phyloP scores from a whole-genome alignment of 352 stramenopile species.

The Pythium vanterpoolii region DNA sequence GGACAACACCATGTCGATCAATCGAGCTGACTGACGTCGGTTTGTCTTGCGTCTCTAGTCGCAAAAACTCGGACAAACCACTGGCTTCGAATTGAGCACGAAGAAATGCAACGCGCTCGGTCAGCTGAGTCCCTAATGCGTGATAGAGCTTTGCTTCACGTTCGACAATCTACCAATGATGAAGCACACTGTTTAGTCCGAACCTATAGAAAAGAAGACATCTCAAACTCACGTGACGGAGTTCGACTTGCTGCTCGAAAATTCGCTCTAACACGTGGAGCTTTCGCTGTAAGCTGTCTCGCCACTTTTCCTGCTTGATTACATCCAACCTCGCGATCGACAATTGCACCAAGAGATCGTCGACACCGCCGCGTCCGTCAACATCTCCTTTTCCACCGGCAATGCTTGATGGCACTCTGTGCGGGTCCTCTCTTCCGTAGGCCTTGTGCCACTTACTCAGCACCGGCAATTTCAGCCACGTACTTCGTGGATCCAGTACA shows the following conservation, averaged over 20 bases:
- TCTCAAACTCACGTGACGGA: slow-evolving; percentile 20
- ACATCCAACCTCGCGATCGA: slow-evolving; percentile 36
- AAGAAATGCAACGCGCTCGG: slow-evolving; percentile 13
- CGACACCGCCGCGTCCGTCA: slow-evolving; percentile 1
- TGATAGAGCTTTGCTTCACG: slow-evolving; percentile 17
- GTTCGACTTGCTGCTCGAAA: slow-evolving; percentile 27
- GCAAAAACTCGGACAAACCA: slow-evolving; percentile 6
- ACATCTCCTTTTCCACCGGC: background rate
- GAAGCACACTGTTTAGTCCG: background rate
- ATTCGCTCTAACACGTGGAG: slow-evolving; percentile 29
- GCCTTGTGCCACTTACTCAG: slow-evolving; percentile 6
- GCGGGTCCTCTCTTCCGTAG: background rate
- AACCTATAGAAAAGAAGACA: background rate
- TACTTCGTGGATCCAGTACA: slow-evolving; percentile 21
- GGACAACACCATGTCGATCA: background rate
- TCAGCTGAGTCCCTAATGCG: slow-evolving; percentile 9
- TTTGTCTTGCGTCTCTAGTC: background rate
- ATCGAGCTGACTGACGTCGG: slow-evolving; percentile 4
- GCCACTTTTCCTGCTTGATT: slow-evolving; percentile 38
- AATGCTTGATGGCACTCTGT: background rate
- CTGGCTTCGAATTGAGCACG: slow-evolving; percentile 7
- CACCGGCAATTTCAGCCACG: slow-evolving; percentile 22
- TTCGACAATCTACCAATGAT: slow-evolving; percentile 9
- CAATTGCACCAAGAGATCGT: slow-evolving; percentile 34
- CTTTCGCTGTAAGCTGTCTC: slow-evolving; percentile 22